Percentiles rank a stretch among this genome's conserved stretches.
These are phyloP conservation scores for Calocybe gangraenosa DNA, from an alignment of 768 basidiomycete genomes.

Conservation along the genomic window DNA sequence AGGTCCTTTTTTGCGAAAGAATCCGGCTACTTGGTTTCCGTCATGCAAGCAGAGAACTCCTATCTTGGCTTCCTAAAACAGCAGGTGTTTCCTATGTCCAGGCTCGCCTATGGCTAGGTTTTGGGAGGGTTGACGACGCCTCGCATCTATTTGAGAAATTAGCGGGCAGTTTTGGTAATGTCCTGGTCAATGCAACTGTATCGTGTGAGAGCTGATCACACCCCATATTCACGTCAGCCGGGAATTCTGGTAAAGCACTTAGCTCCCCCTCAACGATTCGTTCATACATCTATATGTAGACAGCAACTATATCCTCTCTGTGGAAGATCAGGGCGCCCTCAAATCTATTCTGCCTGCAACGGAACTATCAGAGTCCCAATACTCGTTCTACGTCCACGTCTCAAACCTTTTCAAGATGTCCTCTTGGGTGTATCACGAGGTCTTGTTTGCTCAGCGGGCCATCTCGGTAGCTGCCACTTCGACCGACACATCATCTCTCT, in stretches of 20 bases:
- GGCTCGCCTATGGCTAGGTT: conserved; percentile 60
- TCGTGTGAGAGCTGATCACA: background rate
- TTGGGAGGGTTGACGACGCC: conserved; percentile 71
- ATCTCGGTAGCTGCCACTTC: conserved; percentile 60
- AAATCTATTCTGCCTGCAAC: conserved; percentile 55
- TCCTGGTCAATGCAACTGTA: conserved; percentile 1
- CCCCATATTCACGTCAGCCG: conserved; percentile 4
- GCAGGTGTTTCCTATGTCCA: conserved; percentile 74
- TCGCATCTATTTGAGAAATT: conserved; percentile 68
- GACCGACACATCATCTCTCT: conserved; percentile 62
- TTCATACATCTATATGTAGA: conserved; percentile 26
- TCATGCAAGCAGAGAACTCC: conserved; percentile 55
- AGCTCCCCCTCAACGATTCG: background rate
- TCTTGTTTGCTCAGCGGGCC: conserved; percentile 74
- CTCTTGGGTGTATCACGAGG: conserved; percentile 54
- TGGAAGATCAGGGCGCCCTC: conserved; percentile 64
- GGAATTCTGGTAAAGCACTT: conserved; percentile 9
- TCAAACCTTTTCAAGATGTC: conserved; percentile 68
- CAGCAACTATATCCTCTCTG: conserved; percentile 43
- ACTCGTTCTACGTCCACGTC: conserved; percentile 75
- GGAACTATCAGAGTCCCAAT: conserved; percentile 54
- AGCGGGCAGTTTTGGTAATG: conserved; percentile 71
- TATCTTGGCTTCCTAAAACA: conserved; percentile 77
- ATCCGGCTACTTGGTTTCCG: conserved; percentile 63
- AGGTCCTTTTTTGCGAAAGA: conserved; percentile 69